Evolutionary conservation across 2,329 filamentous ascomycete species (phyloP).

Genomic region (Colletotrichum destructivum): DNA sequence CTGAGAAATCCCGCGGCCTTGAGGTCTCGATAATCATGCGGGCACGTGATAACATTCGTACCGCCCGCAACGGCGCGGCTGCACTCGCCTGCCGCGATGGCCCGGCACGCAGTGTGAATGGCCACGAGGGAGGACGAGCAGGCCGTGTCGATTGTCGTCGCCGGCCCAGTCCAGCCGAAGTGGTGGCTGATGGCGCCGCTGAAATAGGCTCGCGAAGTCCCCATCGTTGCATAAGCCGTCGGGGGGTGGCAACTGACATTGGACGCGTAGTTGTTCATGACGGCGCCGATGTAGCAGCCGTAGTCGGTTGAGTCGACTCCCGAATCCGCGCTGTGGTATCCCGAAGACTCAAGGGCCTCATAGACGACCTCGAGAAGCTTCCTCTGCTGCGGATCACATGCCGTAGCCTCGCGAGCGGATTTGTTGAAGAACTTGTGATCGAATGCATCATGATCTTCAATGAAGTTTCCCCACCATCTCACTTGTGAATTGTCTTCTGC

Average conservation of each 20-base stretch:
- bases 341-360: constrained; percentile 54
- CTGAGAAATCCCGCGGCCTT: constrained; percentile 48
- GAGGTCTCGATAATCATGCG: constrained; percentile 45
- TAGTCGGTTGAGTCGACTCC: constrained; percentile 42
- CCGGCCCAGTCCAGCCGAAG: constrained; percentile 57
- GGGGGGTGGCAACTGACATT: constrained; percentile 54
- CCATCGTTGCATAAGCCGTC: constrained; percentile 56
- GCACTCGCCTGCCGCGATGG: constrained; percentile 52
- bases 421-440: constrained; percentile 59
- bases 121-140: constrained; percentile 54
- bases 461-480: constrained; percentile 47
- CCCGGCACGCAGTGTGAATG: constrained; percentile 50
- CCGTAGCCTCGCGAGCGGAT: constrained; percentile 46
- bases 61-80: constrained; percentile 56
- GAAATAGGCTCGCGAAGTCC: constrained; percentile 52
- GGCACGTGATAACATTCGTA: constrained; percentile 51
- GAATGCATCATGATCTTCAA: constrained; percentile 48
- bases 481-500: background rate
- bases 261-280: constrained; percentile 55
- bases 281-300: constrained; percentile 55
- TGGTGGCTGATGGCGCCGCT: constrained; percentile 53
- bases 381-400: constrained; percentile 58
- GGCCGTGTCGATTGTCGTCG: constrained; percentile 55
- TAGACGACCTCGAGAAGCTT: constrained; percentile 57
- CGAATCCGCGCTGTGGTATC: constrained; percentile 43